Conservation (phyloP, 768 basidiomycete species). For the Termitomyces sp. region DNA sequence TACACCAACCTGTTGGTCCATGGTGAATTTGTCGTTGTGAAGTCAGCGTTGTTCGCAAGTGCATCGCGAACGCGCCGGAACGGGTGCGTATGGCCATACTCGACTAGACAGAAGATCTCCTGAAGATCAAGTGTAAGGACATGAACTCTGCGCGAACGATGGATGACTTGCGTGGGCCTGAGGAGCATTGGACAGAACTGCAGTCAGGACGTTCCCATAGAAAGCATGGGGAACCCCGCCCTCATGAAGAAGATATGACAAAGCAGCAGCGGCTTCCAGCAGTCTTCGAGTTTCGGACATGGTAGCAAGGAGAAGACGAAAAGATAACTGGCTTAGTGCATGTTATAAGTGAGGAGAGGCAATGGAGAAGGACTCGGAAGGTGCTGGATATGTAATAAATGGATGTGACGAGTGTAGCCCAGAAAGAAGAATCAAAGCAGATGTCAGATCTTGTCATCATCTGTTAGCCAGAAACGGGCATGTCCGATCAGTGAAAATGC, state of each 20-base stretch:
- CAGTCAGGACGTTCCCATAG: conserved; percentile 69
- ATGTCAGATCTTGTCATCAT: conserved; percentile 36
- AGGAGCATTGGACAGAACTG: conserved; percentile 60
- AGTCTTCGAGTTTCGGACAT: conserved; percentile 75
- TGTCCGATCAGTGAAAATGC: conserved; percentile 40
- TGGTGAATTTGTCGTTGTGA: conserved; percentile 68
- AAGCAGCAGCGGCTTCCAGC: conserved; percentile 70
- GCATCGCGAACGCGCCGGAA: conserved; percentile 82
- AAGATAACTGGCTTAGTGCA: conserved; percentile 41
- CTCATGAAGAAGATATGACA: conserved; percentile 58
- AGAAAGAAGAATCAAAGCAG: conserved; percentile 39
- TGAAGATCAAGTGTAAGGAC: conserved; percentile 24
- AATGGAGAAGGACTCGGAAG: conserved; percentile 29
- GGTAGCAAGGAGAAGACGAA: conserved; percentile 22
- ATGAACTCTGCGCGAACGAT: conserved; percentile 1
- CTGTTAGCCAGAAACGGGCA: conserved; percentile 33
- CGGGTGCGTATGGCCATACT: conserved; percentile 66
- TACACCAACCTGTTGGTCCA: conserved; percentile 74
- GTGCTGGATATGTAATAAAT: conserved; percentile 47
- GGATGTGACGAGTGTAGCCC: conserved; percentile 39
- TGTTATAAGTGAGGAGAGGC: conserved; percentile 44
- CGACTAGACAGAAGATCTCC: conserved; percentile 86
- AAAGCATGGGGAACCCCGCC: conserved; percentile 73
- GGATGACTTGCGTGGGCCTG: conserved; percentile 55
- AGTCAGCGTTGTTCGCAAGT: conserved; percentile 54